Evolutionary conservation across 2,329 filamentous ascomycete genomes (phyloP).

Genomic region (Colletotrichum liaoningense): DNA sequence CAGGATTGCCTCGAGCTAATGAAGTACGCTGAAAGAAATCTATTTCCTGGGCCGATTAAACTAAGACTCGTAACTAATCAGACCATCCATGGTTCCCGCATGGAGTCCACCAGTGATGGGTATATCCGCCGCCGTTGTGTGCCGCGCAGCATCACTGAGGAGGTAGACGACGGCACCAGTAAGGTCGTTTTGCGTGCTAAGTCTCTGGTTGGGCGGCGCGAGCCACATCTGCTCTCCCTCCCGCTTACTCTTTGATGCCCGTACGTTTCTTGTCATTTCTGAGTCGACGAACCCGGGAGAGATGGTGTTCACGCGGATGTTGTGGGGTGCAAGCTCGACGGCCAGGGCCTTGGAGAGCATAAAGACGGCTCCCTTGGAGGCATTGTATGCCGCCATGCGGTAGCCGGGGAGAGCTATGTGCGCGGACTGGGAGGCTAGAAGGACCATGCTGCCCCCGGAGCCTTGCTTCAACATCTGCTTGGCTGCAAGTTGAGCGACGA

Average conservation of each 20-base stretch:
- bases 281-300: constrained; percentile 57
- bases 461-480: constrained; percentile 51
- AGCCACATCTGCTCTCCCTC: constrained; percentile 68
- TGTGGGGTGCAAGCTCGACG: constrained; percentile 61
- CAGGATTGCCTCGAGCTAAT: neutral
- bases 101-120: constrained; percentile 47
- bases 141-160: constrained; percentile 60
- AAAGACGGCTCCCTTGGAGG: constrained; percentile 55
- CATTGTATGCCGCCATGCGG: constrained; percentile 61
- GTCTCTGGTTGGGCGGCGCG: constrained; percentile 54
- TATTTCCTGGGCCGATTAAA: neutral
- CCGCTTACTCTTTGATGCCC: constrained; percentile 65
- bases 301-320: constrained; percentile 58
- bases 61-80: neutral
- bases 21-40: neutral
- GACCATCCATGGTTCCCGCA: neutral
- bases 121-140: constrained; percentile 63
- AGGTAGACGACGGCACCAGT: constrained; percentile 68
- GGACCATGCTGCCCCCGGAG: constrained; percentile 52
- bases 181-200: constrained; percentile 49
- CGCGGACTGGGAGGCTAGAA: constrained; percentile 60
- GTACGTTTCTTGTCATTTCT: constrained; percentile 62
- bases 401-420: constrained; percentile 61
- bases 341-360: constrained; percentile 54
- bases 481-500: constrained; percentile 57